These are phyloP conservation scores for Saraca asoca DNA, from an alignment of 331 rosid genomes.

Conservation along the genomic window DNA sequence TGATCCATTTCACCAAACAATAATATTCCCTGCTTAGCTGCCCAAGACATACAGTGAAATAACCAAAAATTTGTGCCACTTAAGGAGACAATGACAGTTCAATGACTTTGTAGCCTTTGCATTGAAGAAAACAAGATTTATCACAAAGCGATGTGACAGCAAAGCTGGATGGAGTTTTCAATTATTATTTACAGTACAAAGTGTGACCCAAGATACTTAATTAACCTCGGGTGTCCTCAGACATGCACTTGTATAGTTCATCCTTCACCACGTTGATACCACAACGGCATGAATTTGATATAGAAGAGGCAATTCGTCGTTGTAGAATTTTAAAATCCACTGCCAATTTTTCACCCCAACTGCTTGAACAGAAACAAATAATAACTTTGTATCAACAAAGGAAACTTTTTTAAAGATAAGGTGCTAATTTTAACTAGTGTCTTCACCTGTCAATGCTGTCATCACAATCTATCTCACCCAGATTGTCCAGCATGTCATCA, in stretches of 20 bases:
- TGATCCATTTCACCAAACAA: slow-evolving; percentile 23
- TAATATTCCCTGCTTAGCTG: slow-evolving; percentile 31
- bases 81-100: slow-evolving; percentile 25
- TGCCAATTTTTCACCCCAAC: slow-evolving; percentile 73
- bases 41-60: slow-evolving; percentile 21
- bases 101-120: slow-evolving; percentile 11
- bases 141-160: slow-evolving; percentile 22
- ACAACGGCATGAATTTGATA: slow-evolving; percentile 49
- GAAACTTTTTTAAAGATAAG: slow-evolving; percentile 7
- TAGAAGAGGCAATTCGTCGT: slow-evolving; percentile 58
- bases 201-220: slow-evolving; percentile 27
- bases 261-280: slow-evolving; percentile 44
- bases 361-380: slow-evolving; percentile 42
- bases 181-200: slow-evolving; percentile 24
- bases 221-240: slow-evolving; percentile 58
- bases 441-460: slow-evolving; percentile 65
- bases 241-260: slow-evolving; percentile 48
- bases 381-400: not conserved
- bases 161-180: slow-evolving; percentile 12
- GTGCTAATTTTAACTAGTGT: not conserved
- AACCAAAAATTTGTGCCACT: slow-evolving; percentile 30
- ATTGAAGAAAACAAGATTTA: not conserved
- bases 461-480: slow-evolving; percentile 53
- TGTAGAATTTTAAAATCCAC: slow-evolving; percentile 51
- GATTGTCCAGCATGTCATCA: slow-evolving; percentile 54